Evolutionary conservation across 495 filamentous ascomycete species (phyloP).

Genomic region (Rhizodiscina lignyota): DNA sequence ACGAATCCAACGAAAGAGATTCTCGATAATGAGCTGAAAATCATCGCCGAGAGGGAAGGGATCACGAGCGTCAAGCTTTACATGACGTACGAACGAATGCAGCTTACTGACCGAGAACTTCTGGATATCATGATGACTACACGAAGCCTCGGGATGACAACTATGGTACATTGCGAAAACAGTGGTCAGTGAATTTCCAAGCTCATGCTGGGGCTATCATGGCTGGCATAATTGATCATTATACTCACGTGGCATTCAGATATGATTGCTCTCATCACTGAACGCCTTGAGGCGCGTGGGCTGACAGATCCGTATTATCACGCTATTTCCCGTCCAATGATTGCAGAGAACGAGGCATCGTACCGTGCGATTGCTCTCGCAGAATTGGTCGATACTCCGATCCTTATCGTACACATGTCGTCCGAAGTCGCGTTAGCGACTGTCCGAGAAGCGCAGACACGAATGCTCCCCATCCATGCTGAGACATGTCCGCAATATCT

Average conservation of each 20-base stretch:
- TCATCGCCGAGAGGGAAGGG: slow-evolving; percentile 1
- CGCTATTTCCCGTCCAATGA: slow-evolving; percentile 19
- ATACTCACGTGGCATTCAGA: no score
- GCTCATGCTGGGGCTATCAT: no score
- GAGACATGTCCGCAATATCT: slow-evolving; percentile 3
- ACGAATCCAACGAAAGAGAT: not conserved
- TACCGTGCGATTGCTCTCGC: slow-evolving; percentile 28
- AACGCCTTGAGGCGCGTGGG: slow-evolving; percentile 25
- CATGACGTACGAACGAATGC: slow-evolving; percentile 6
- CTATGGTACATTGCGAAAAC: slow-evolving; percentile 6
- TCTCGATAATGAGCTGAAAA: not conserved
- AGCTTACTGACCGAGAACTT: slow-evolving; percentile 3
- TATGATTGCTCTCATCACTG: slow-evolving; percentile 32
- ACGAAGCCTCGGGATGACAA: slow-evolving; percentile 4
- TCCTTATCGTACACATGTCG: slow-evolving; percentile 29
- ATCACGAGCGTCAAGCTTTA: slow-evolving; percentile 5
- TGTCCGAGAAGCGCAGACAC: slow-evolving; percentile 1
- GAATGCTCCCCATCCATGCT: slow-evolving; percentile 1
- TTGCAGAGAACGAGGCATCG: slow-evolving; percentile 27
- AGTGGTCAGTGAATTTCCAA: no score
- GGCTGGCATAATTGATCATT: no score
- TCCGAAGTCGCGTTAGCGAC: slow-evolving; percentile 5
- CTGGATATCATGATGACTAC: slow-evolving; percentile 4
- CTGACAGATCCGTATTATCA: slow-evolving; percentile 22
- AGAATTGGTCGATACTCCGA: slow-evolving; percentile 26